phyloP scores from a whole-genome alignment of 352 stramenopile genomes.

The Pythium brassicae region DNA sequence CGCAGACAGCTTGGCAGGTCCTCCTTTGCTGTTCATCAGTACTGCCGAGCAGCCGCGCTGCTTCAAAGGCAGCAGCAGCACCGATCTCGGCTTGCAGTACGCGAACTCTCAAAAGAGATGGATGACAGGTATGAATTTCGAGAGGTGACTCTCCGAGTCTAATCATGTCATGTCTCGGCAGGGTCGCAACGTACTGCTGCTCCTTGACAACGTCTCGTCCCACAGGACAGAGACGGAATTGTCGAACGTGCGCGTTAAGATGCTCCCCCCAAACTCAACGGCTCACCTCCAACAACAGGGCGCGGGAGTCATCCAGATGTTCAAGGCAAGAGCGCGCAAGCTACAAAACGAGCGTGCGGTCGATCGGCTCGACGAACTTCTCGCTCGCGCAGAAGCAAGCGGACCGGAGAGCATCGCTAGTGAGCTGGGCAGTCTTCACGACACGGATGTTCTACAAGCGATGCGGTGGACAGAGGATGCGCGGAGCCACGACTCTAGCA shows the following conservation, averaged over 20 bases:
- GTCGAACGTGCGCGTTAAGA: background rate
- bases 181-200: background rate
- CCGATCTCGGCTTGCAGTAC: constrained; percentile 1
- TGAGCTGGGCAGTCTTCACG: background rate
- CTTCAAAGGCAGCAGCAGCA: background rate
- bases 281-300: constrained; percentile 15
- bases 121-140: constrained; percentile 1
- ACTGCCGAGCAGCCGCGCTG: background rate
- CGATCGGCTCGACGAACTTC: background rate
- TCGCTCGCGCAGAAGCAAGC: background rate
- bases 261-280: constrained; percentile 1
- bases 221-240: background rate
- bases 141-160: background rate
- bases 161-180: background rate
- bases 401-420: background rate
- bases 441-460: background rate
- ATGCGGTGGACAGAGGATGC: background rate
- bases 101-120: background rate
- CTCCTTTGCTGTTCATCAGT: background rate
- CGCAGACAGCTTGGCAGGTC: background rate
- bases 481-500: too few relatives aligned
- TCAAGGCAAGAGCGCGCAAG: background rate
- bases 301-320: background rate
- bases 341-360: background rate
- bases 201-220: constrained; percentile 2